phyloP scores from a whole-genome alignment of 1,139 yeast species.

The Taiozyma sp. region DNA sequence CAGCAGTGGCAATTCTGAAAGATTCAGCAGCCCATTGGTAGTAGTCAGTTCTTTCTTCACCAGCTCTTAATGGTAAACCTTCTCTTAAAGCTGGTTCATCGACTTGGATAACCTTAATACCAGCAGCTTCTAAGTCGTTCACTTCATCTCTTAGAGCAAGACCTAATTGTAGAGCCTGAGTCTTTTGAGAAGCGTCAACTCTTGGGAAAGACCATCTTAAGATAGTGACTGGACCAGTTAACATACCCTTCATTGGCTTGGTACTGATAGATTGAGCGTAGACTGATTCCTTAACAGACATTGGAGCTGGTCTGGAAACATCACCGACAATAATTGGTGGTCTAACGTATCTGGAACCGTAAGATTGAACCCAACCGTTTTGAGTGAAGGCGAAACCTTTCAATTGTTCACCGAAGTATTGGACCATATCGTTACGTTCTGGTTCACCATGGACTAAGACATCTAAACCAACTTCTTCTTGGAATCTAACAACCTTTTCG shows the following conservation, averaged over 20 bases:
- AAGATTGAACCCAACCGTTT: conserved; percentile 99
- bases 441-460: conserved; percentile 99
- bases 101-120: conserved; percentile 96
- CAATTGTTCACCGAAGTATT: conserved; percentile 98
- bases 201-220: conserved; percentile 99
- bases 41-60: conserved; percentile 94
- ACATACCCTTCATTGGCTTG: conserved; percentile 99
- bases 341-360: conserved; percentile 99
- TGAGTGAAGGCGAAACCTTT: conserved; percentile 97
- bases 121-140: conserved; percentile 95
- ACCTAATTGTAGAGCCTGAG: conserved; percentile 96
- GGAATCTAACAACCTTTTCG: conserved; percentile 94
- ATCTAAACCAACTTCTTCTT: conserved; percentile 97
- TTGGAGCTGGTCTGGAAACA: conserved; percentile 96
- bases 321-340: conserved; percentile 99
- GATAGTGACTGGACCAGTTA: conserved; percentile 99
- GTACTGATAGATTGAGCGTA: conserved; percentile 96
- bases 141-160: conserved; percentile 98
- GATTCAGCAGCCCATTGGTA: conserved; percentile 99
- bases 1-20: conserved; percentile 99
- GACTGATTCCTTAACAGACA: conserved; percentile 99
- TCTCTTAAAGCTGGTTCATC: conserved; percentile 99
- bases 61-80: conserved; percentile 99
- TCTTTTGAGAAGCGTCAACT: conserved; percentile 92
- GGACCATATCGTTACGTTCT: conserved; percentile 99